These are phyloP conservation scores for Amylocystis lapponica DNA, from an alignment of 768 basidiomycete species.

Conservation along the genomic window DNA sequence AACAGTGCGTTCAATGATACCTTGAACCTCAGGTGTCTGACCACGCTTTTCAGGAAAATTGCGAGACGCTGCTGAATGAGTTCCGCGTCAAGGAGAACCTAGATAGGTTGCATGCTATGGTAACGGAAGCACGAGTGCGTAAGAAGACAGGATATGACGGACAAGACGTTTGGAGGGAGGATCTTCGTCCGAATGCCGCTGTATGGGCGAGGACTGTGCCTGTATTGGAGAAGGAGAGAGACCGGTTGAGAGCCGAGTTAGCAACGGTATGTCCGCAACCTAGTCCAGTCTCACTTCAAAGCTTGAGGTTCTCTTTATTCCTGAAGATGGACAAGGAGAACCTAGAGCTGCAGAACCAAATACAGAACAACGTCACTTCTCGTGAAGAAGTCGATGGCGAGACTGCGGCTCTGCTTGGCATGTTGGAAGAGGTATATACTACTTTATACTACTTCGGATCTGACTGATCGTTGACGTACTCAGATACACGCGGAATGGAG, in stretches of 20 bases:
- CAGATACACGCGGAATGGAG: constrained; percentile 49
- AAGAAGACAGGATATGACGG: constrained; percentile 36
- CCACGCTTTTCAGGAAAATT: constrained; percentile 63
- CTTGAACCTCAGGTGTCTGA: neutral
- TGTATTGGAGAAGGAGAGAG: constrained; percentile 40
- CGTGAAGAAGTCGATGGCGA: constrained; percentile 42
- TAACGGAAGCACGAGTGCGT: constrained; percentile 59
- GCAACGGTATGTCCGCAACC: too few species aligned
- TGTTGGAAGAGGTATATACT: constrained; percentile 56
- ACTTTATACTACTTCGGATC: too few species aligned
- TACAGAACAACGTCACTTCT: constrained; percentile 43
- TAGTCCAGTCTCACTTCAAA: too few species aligned
- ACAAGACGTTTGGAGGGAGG: constrained; percentile 60
- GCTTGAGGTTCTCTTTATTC: too few species aligned
- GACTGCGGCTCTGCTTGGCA: constrained; percentile 41
- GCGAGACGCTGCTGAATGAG: constrained; percentile 64
- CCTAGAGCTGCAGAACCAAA: constrained; percentile 35
- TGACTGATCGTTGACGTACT: too few species aligned
- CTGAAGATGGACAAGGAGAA: constrained; percentile 62
- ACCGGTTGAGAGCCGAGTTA: constrained; percentile 32
- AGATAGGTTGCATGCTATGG: constrained; percentile 63
- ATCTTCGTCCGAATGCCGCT: constrained; percentile 57
- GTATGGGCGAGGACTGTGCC: constrained; percentile 62
- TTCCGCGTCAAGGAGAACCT: constrained; percentile 65
- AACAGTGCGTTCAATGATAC: constrained; percentile 21